Evolutionary conservation across 345 rosid species (phyloP), one percentile per base, ranked within the genome.

Genomic region (Anastatica hierochuntica): DNA sequence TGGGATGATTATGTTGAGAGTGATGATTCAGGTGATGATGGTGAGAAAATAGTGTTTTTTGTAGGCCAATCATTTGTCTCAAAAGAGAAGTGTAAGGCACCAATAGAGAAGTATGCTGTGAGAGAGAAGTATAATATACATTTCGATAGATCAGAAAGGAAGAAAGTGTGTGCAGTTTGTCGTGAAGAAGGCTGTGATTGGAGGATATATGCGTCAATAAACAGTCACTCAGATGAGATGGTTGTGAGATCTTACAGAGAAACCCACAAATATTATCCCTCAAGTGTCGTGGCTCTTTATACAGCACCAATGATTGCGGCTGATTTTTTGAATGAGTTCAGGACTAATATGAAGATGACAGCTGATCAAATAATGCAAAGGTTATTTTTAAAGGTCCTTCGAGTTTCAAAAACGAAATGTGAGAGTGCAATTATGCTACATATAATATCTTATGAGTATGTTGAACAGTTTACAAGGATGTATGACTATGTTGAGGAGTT

Each of bases 321-420:
- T n/a, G n/a, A n/a, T n/a, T n/a, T n/a, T n/a, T n/a, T n/a, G n/a
- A 50, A 50, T 20, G 56, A 35, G 43, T 50, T 13, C 35, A 50
- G 31, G 30, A 34, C 56, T 20, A n/a, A 27, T 14, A n/a, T 1
- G 0, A 9, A 26, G 2, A 14, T 46, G 13, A 26, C 3, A 8
- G 36, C 36, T 0, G 51, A 26, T 1, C 51, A 46, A 15, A 39
- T 39, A 2, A 39, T 39, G 20, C 4, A 14, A 1, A 15, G 34
- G 12, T 44, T 44, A 9, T n/a, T n/a, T n/a, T 2, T 12, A 0
- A 11, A 11, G 0, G 27, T 9, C 20, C 47, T 43, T 43, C 47
- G 14, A 4, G 27, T 43, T 11, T 0, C 38, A 0, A 48, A 29
- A 15, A 48, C 37, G 1, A 48, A 48, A 2, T 30, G 14, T 48